phyloP scores from a whole-genome alignment of 2,329 filamentous ascomycete genomes.

The Fusarium virguliforme region DNA sequence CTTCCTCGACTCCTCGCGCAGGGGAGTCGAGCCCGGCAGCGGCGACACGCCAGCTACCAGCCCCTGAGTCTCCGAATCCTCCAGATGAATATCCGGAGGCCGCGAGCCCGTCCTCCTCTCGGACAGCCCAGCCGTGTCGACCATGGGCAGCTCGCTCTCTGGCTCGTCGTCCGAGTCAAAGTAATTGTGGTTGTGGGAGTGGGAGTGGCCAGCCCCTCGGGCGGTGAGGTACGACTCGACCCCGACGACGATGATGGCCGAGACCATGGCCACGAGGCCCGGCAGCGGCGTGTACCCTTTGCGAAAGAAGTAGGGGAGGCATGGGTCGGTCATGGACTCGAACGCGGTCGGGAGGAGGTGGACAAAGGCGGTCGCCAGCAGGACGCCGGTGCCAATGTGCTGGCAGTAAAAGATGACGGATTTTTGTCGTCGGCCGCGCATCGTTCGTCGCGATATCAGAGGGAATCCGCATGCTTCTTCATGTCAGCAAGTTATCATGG shows the following conservation, averaged over 20 bases:
- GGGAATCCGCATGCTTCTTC: slow-evolving; percentile 75
- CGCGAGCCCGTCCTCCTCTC: slow-evolving; percentile 60
- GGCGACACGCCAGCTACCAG: slow-evolving; percentile 74
- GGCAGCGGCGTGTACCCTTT: slow-evolving; percentile 84
- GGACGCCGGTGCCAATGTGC: slow-evolving; percentile 86
- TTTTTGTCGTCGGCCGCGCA: slow-evolving; percentile 71
- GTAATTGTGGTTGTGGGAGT: slow-evolving; percentile 68
- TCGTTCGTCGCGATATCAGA: slow-evolving; percentile 73
- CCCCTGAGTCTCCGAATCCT: slow-evolving; percentile 69
- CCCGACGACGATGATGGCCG: slow-evolving; percentile 85
- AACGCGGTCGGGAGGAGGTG: slow-evolving; percentile 81
- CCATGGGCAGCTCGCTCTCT: slow-evolving; percentile 51
- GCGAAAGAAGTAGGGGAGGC: slow-evolving; percentile 85
- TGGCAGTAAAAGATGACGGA: slow-evolving; percentile 77
- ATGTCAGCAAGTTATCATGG: slow-evolving; percentile 18
- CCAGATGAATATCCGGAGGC: slow-evolving; percentile 66
- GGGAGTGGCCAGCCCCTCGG: slow-evolving; percentile 73
- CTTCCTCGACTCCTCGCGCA: slow-evolving; percentile 46
- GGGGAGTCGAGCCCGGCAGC: slow-evolving; percentile 69
- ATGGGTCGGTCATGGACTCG: slow-evolving; percentile 76
- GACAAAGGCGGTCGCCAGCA: slow-evolving; percentile 90
- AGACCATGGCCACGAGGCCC: slow-evolving; percentile 85
- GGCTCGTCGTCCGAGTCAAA: slow-evolving; percentile 66
- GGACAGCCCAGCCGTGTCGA: slow-evolving; percentile 55
- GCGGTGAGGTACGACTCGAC: slow-evolving; percentile 93